Percentiles rank a stretch among this genome's conserved stretches.
These are phyloP conservation scores for Desmodesmus armatus DNA, from an alignment of 139 green algal species.

Conservation along the genomic window DNA sequence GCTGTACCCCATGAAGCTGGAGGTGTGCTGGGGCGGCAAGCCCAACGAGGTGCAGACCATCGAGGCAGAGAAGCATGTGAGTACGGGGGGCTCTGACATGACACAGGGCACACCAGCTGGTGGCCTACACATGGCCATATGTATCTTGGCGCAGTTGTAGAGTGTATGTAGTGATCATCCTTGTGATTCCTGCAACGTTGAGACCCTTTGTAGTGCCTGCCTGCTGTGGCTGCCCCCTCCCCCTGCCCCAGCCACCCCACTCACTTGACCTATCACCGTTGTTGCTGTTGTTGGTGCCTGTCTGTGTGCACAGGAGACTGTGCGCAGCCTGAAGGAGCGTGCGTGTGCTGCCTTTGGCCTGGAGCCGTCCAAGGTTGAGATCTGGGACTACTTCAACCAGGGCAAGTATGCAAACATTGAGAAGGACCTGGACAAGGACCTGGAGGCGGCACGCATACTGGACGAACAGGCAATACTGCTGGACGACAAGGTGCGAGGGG, in stretches of 20 bases:
- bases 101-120: too few species aligned
- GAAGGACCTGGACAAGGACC: not conserved
- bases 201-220: too few species aligned
- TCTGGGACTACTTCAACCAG: conserved; percentile 62
- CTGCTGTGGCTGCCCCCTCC: too few species aligned
- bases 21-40: conserved; percentile 29
- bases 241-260: too few species aligned
- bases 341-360: conserved; percentile 61
- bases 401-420: conserved; percentile 39
- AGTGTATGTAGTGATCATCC: too few species aligned
- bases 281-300: not conserved
- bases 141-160: too few species aligned
- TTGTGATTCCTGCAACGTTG: too few species aligned
- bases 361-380: conserved; percentile 44
- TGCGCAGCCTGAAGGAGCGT: conserved; percentile 62
- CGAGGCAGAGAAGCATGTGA: conserved; percentile 25
- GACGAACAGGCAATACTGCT: conserved; percentile 56
- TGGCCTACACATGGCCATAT: too few species aligned
- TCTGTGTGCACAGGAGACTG: conserved; percentile 49
- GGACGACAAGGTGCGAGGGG: conserved; percentile 48
- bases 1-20: conserved; percentile 55
- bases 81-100: not conserved
- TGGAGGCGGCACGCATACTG: conserved; percentile 42
- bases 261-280: too few species aligned
- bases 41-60: not conserved